phyloP scores from a whole-genome alignment of 148 eudicot genomes.

The Rhododendron griersonianum region DNA sequence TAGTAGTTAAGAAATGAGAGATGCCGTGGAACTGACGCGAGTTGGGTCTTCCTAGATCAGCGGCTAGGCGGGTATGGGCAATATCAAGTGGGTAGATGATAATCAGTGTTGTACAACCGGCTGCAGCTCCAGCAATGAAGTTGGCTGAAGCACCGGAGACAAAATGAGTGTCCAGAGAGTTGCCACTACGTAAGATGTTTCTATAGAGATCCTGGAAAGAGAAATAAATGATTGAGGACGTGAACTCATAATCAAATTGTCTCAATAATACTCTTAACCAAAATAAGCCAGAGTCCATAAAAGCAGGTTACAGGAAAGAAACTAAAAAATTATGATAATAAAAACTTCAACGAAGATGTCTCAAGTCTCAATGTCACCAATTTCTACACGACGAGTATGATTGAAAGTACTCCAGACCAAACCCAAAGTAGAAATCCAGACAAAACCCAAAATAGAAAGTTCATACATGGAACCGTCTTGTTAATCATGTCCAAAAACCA shows the following conservation, averaged over 20 bases:
- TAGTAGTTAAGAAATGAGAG: slow-evolving; percentile 59
- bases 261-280: background rate
- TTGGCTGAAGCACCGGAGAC: slow-evolving; percentile 71
- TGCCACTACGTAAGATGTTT: slow-evolving; percentile 48
- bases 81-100: slow-evolving; percentile 93
- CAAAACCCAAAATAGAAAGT: background rate
- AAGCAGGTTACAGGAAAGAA: background rate
- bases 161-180: slow-evolving; percentile 46
- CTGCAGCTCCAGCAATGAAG: slow-evolving; percentile 88
- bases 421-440: too few species aligned
- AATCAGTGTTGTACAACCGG: slow-evolving; percentile 83
- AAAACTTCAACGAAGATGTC: background rate
- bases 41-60: slow-evolving; percentile 64
- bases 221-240: background rate
- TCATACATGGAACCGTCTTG: background rate
- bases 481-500: background rate
- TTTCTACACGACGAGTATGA: background rate
- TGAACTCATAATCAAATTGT: background rate
- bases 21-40: slow-evolving; percentile 82
- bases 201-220: slow-evolving; percentile 72
- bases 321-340: background rate
- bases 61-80: slow-evolving; percentile 95
- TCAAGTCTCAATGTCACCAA: background rate
- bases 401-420: background rate
- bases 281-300: background rate